Percentiles rank a stretch among this genome's conserved stretches.
Conservation (phyloP, 2,329 filamentous ascomycete species). For the Botrytis byssoidea region DNA sequence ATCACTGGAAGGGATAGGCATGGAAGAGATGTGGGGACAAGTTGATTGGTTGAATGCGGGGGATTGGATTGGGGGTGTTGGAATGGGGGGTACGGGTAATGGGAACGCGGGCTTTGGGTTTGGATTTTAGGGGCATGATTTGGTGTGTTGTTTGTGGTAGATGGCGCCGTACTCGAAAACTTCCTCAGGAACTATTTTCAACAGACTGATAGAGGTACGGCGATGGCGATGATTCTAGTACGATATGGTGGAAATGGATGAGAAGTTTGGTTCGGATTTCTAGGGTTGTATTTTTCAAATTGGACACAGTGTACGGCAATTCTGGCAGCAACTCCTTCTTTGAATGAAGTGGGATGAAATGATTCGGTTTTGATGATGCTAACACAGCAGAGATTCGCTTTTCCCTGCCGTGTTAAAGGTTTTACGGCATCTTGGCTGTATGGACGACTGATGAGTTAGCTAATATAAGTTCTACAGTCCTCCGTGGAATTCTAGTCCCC, state of each 20-base stretch:
- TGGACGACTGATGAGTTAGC: neutral
- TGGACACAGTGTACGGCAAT: neutral
- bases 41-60: slow-evolving; percentile 13
- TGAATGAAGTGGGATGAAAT: neutral
- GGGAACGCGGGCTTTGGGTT: neutral
- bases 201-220: neutral
- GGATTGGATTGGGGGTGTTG: slow-evolving; percentile 6
- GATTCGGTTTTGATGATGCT: neutral
- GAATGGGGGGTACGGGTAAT: neutral
- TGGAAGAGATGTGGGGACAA: slow-evolving; percentile 15
- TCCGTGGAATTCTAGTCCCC: neutral
- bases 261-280: neutral
- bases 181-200: neutral
- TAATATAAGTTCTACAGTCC: neutral
- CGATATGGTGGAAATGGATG: neutral
- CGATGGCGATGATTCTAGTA: neutral
- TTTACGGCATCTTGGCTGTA: neutral
- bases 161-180: neutral
- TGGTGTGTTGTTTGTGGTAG: neutral
- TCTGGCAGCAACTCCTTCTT: neutral
- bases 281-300: neutral
- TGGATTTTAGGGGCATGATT: neutral
- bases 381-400: neutral
- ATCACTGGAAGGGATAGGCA: neutral
- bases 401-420: neutral